Conservation (phyloP, 2,329 filamentous ascomycete genomes). For the Pseudomassariella vexata region DNA sequence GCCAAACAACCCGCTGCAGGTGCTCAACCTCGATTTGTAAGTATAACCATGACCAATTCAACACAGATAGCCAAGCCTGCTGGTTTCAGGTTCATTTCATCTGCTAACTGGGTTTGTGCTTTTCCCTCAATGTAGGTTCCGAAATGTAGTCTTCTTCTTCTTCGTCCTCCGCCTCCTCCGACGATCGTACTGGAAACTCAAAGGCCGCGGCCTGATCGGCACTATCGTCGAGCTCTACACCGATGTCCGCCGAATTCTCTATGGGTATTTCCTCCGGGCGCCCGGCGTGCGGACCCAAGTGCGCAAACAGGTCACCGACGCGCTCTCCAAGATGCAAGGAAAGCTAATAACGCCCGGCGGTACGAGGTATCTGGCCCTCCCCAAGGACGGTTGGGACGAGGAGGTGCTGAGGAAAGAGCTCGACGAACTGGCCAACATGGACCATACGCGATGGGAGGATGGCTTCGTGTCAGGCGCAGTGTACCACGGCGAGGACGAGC, state of each 20-base stretch:
- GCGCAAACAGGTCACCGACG: slow-evolving; percentile 74
- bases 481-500: slow-evolving; percentile 83
- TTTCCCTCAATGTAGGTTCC: slow-evolving; percentile 47
- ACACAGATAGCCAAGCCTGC: slow-evolving; percentile 1
- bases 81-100: background rate
- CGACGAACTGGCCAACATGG: slow-evolving; percentile 71
- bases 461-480: slow-evolving; percentile 91
- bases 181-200: slow-evolving; percentile 75
- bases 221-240: slow-evolving; percentile 70
- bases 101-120: background rate
- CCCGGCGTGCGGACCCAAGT: slow-evolving; percentile 85
- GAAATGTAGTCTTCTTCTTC: slow-evolving; percentile 82
- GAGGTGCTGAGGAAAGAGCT: slow-evolving; percentile 79
- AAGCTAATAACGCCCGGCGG: slow-evolving; percentile 76
- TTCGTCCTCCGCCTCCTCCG: slow-evolving; percentile 82
- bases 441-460: slow-evolving; percentile 96
- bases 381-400: slow-evolving; percentile 75
- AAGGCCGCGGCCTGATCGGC: slow-evolving; percentile 81
- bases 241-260: slow-evolving; percentile 65
- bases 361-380: slow-evolving; percentile 69
- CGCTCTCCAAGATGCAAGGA: slow-evolving; percentile 71
- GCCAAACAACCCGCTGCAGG: slow-evolving; percentile 48
- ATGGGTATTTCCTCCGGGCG: slow-evolving; percentile 77
- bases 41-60: slow-evolving; percentile 21
- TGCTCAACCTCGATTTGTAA: slow-evolving; percentile 66